Conservation (phyloP, 495 filamentous ascomycete genomes). For the Chaetomidium leptoderma region DNA sequence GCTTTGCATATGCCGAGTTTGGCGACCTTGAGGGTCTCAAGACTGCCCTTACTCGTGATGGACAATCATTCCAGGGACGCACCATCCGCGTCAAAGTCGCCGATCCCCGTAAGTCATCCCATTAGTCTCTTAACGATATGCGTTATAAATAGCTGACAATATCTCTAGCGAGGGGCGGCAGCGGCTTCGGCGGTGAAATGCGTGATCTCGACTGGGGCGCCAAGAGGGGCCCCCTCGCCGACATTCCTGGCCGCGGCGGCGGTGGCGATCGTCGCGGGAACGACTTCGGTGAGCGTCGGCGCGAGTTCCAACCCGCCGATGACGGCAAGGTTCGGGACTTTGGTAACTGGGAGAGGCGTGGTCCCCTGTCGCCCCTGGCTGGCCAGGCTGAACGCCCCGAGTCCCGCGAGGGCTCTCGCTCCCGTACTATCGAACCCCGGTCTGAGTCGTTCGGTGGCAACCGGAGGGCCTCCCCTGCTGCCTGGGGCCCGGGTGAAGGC, state of each 20-base stretch:
- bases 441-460: constrained; percentile 49
- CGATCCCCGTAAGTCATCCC: constrained; percentile 40
- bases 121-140: neutral
- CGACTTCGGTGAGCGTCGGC: constrained; percentile 44
- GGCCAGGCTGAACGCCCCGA: constrained; percentile 48
- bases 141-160: constrained; percentile 20
- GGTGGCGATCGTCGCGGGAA: constrained; percentile 45
- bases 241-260: constrained; percentile 53
- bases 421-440: constrained; percentile 57
- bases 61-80: constrained; percentile 74
- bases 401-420: constrained; percentile 64
- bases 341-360: constrained; percentile 91
- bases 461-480: constrained; percentile 65
- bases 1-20: constrained; percentile 97
- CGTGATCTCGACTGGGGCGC: constrained; percentile 58
- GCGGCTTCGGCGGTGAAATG: constrained; percentile 53
- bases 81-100: constrained; percentile 72
- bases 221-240: constrained; percentile 82
- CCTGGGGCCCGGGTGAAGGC: constrained; percentile 59
- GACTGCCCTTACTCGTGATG: constrained; percentile 79
- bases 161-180: constrained; percentile 68
- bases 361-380: constrained; percentile 75
- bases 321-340: constrained; percentile 86
- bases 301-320: constrained; percentile 42
- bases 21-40: constrained; percentile 82